phyloP scores from a whole-genome alignment of 1,284 basidiomycete species.

The Heterobasidion occidentale region DNA sequence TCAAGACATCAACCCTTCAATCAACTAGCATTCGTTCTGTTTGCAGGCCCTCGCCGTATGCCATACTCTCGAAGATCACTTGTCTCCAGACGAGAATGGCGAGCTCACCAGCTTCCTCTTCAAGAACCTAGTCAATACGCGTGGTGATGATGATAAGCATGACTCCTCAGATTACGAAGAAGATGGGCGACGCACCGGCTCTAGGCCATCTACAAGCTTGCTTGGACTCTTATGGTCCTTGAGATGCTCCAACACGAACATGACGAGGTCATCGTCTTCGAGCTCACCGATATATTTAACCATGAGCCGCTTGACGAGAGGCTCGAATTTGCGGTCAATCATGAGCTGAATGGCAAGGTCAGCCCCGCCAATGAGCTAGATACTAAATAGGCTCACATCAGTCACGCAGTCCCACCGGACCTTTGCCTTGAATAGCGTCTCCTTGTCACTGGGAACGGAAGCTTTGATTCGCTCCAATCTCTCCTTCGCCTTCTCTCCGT shows the following conservation, averaged over 20 bases:
- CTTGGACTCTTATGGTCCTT: slow-evolving; percentile 77
- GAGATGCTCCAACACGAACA: slow-evolving; percentile 85
- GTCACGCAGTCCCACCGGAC: slow-evolving; percentile 83
- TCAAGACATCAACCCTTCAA: slow-evolving; percentile 18
- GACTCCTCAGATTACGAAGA: neutral
- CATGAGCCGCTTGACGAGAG: slow-evolving; percentile 74
- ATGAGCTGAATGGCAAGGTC: slow-evolving; percentile 38
- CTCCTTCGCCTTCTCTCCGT: slow-evolving; percentile 68
- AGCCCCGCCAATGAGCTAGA: neutral
- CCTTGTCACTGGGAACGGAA: slow-evolving; percentile 65
- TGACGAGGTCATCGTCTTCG: slow-evolving; percentile 82
- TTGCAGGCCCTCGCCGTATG: slow-evolving; percentile 75
- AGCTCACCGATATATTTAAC: slow-evolving; percentile 79
- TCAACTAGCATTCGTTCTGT: slow-evolving; percentile 75
- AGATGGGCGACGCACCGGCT: slow-evolving; percentile 53
- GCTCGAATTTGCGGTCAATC: slow-evolving; percentile 77
- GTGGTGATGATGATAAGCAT: neutral
- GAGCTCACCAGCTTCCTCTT: slow-evolving; percentile 78
- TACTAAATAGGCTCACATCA: slow-evolving; percentile 47
- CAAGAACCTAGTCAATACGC: slow-evolving; percentile 60
- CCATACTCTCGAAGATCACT: slow-evolving; percentile 86
- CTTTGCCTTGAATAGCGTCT: slow-evolving; percentile 69
- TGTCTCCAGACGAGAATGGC: slow-evolving; percentile 78
- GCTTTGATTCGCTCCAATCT: slow-evolving; percentile 67
- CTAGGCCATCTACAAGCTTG: slow-evolving; percentile 79